A percentile compares a stretch with the other conserved stretches of the same genome.
phyloP scores from a whole-genome alignment of 2,329 filamentous ascomycete species.

The Paracorniculantispora psalliotae region DNA sequence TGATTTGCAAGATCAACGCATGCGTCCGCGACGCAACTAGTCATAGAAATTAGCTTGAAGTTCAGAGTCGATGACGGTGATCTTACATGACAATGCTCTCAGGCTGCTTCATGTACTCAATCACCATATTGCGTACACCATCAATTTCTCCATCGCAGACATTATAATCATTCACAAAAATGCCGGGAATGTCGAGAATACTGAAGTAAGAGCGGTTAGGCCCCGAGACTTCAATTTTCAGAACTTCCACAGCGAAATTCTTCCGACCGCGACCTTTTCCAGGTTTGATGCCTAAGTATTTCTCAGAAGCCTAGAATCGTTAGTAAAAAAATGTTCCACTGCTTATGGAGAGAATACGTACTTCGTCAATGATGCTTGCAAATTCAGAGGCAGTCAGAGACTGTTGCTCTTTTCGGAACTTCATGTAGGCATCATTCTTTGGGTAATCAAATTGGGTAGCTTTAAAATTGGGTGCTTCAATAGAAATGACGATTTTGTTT shows the following conservation, averaged over 20 bases:
- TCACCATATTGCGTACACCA: slow-evolving; percentile 28
- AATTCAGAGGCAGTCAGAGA: slow-evolving; percentile 27
- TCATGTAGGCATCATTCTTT: slow-evolving; percentile 13
- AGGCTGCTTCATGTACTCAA: slow-evolving; percentile 30
- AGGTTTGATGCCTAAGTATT: slow-evolving; percentile 27
- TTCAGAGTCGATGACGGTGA: not conserved
- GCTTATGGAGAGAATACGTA: slow-evolving; percentile 8
- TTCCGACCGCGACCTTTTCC: slow-evolving; percentile 21
- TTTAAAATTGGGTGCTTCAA: slow-evolving; percentile 24
- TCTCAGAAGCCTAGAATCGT: slow-evolving; percentile 21
- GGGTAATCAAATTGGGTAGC: slow-evolving; percentile 20
- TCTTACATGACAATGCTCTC: slow-evolving; percentile 36
- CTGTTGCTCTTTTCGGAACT: slow-evolving; percentile 21
- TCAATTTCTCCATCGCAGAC: slow-evolving; percentile 27
- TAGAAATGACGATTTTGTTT: slow-evolving; percentile 27
- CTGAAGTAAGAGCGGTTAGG: slow-evolving; percentile 32
- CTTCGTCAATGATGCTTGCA: slow-evolving; percentile 25
- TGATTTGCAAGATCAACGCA: slow-evolving; percentile 27
- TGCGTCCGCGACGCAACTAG: slow-evolving; percentile 32
- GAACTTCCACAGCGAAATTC: slow-evolving; percentile 33
- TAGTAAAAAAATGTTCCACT: too few relatives aligned
- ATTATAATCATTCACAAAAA: slow-evolving; percentile 20
- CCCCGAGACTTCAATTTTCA: slow-evolving; percentile 33
- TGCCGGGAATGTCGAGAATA: slow-evolving; percentile 34
- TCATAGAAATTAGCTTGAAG: too few relatives aligned